Evolutionary conservation across 768 basidiomycete species (phyloP).

Genomic region (Pisolithus tinctorius): DNA sequence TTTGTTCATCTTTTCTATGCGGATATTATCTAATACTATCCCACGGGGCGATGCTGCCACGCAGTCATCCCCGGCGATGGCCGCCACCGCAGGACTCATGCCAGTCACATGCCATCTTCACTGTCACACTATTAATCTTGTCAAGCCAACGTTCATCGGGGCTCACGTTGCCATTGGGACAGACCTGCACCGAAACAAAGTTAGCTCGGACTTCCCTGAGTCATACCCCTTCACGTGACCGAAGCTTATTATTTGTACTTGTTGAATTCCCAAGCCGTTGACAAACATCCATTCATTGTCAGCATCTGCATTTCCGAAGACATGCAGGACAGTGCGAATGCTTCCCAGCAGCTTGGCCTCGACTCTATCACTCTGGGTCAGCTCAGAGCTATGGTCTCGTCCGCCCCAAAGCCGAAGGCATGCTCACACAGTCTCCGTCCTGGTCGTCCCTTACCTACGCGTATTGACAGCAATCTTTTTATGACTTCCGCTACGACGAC

Average conservation of each 20-base stretch:
- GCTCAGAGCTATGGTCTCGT: slow-evolving; percentile 64
- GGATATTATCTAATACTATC: slow-evolving; percentile 21
- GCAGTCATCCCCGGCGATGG: neutral
- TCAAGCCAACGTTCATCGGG: neutral
- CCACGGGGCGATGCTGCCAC: slow-evolving; percentile 9
- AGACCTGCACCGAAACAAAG: slow-evolving; percentile 1
- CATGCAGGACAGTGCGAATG: slow-evolving; percentile 24
- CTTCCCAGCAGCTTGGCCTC: slow-evolving; percentile 36
- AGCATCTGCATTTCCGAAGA: slow-evolving; percentile 11
- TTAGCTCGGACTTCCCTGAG: slow-evolving; percentile 5
- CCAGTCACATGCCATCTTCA: too few species aligned
- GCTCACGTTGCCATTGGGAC: neutral
- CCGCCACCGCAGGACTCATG: neutral
- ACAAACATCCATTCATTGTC: slow-evolving; percentile 20
- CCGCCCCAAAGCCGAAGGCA: slow-evolving; percentile 73
- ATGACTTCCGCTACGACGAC: slow-evolving; percentile 93
- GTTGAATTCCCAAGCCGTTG: slow-evolving; percentile 21
- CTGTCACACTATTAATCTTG: too few species aligned
- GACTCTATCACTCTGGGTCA: slow-evolving; percentile 81
- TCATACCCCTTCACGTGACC: slow-evolving; percentile 5
- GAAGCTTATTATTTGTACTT: slow-evolving; percentile 8
- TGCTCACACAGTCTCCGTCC: slow-evolving; percentile 13
- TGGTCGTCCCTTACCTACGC: slow-evolving; percentile 13
- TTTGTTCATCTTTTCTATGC: slow-evolving; percentile 23
- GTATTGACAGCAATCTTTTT: slow-evolving; percentile 65